Base-by-base conservation (phyloP, 306 rosid genomes). In the Luffa acutangula region DNA sequence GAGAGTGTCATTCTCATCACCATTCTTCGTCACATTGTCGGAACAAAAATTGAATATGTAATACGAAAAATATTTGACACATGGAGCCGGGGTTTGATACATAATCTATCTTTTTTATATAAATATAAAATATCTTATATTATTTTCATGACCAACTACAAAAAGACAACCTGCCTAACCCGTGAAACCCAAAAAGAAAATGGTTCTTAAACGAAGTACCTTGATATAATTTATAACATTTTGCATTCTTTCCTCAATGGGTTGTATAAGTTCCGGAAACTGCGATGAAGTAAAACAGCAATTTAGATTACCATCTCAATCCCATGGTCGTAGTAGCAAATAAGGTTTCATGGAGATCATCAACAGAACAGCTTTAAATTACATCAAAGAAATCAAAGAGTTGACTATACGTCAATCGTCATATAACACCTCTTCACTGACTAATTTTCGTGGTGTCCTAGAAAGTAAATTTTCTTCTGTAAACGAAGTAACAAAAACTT, bases 221-320 rank as follows among this genome's bases (percentile, higher is more conserved):
- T 95, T 93, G 49, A 93, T 88, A 88, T 87, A 95, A 72, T 84
- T 73, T 70, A 88, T 76, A 59, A 95, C 92, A 82, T 88, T 90
- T 20, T 43, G 83, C 51, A 86, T 91, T 77, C 99, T 88, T 54
- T 86, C 89, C 84, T 91, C 96, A 71, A 93, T 78, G 79, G 96
- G 90, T 80, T 93, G 93, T 82, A 95, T 91, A 75, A 95, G 78
- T 83, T 91, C 98, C 64, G 89, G 78, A 75, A 82, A 91, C 98
- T 95, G 93, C 84, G 81, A 83, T 75, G 75, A 69, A 37, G 65
- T 46, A 79, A 60, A 80, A 74, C 80, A 39, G 34, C 71, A 76
- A 41, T 12, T 49, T 42, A 37, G 76, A 57, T 10, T 21, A 78
- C 21, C 17, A 14, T 37, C 42, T 74, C 74, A 80, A 59, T 51